phyloP scores from a whole-genome alignment of 139 green algal species.

The Coccomyxa sp. region DNA sequence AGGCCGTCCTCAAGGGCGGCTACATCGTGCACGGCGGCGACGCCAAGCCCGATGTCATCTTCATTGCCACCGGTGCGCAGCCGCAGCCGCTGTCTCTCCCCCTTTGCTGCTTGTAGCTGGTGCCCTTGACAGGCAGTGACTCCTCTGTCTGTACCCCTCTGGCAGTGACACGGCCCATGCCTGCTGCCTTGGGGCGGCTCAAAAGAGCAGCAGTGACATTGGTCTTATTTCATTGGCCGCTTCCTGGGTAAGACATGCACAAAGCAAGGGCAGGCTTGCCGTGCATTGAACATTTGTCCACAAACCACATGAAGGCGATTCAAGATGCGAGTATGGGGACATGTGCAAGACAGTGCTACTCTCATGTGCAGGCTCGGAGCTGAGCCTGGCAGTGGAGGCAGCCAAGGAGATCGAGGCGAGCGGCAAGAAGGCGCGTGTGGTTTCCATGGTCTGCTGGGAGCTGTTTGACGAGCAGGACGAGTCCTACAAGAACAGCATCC shows the following conservation, averaged over 20 bases:
- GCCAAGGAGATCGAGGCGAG: slow-evolving; percentile 75
- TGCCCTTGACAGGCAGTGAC: not conserved
- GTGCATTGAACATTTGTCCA: no score
- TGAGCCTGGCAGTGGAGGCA: slow-evolving; percentile 80
- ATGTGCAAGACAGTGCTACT: not conserved
- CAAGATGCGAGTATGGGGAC: not conserved
- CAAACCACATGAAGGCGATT: no score
- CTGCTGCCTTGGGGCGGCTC: no score
- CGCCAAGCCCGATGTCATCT: slow-evolving; percentile 80
- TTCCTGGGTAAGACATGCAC: no score
- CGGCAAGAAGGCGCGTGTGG: slow-evolving; percentile 88
- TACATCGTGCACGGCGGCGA: slow-evolving; percentile 79
- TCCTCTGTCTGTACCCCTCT: no score
- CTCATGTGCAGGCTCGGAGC: slow-evolving; percentile 74
- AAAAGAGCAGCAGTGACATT: no score
- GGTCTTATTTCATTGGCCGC: no score
- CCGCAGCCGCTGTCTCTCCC: not conserved
- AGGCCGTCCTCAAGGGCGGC: slow-evolving; percentile 80
- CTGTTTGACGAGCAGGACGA: slow-evolving; percentile 89
- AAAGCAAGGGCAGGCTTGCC: no score
- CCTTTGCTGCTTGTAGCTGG: not conserved
- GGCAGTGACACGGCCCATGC: no score
- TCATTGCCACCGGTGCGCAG: slow-evolving; percentile 73
- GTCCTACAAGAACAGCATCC: slow-evolving; percentile 65
- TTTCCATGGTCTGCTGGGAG: slow-evolving; percentile 96